Conservation (phyloP, 495 filamentous ascomycete species). For the Tetracladium setigerum region DNA sequence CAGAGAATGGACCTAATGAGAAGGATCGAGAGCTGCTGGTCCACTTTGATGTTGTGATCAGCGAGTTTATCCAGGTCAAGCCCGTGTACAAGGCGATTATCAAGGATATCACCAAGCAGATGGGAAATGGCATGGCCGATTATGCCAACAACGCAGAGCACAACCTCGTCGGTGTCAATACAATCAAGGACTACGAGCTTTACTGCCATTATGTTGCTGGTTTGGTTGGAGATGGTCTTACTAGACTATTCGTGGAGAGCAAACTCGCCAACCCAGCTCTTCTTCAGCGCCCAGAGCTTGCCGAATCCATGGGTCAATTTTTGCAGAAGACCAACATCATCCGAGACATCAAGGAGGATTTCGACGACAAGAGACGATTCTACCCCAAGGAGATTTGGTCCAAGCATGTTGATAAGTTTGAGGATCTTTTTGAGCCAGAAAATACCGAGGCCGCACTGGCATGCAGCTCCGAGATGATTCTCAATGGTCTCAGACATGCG, state of each 20-base stretch:
- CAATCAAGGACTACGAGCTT: conserved; percentile 79
- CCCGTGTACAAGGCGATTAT: conserved; percentile 77
- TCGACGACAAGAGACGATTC: conserved; percentile 77
- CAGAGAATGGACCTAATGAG: conserved; percentile 80
- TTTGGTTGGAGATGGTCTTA: conserved; percentile 87
- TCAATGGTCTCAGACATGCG: conserved; percentile 78
- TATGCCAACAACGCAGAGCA: conserved; percentile 76
- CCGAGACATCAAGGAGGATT: conserved; percentile 86
- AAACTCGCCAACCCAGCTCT: conserved; percentile 81
- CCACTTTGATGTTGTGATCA: conserved; percentile 78
- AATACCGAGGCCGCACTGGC: conserved; percentile 74
- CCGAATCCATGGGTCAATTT: conserved; percentile 95
- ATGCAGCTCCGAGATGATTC: conserved; percentile 90
- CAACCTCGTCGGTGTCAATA: conserved; percentile 71
- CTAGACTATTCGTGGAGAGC: conserved; percentile 82
- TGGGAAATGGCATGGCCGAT: conserved; percentile 99
- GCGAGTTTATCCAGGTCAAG: conserved; percentile 86
- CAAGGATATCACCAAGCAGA: conserved; percentile 87
- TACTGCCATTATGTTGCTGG: conserved; percentile 99
- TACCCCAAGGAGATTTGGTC: conserved; percentile 96
- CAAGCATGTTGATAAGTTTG: conserved; percentile 83
- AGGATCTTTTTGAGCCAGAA: conserved; percentile 79
- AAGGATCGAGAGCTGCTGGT: conserved; percentile 91
- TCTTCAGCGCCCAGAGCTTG: conserved; percentile 66
- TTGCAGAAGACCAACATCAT: conserved; percentile 99